Evolutionary conservation across 1,284 basidiomycete genomes (phyloP), one percentile per base, ranked within the genome.

Genomic region (Vanrija humicola): DNA sequence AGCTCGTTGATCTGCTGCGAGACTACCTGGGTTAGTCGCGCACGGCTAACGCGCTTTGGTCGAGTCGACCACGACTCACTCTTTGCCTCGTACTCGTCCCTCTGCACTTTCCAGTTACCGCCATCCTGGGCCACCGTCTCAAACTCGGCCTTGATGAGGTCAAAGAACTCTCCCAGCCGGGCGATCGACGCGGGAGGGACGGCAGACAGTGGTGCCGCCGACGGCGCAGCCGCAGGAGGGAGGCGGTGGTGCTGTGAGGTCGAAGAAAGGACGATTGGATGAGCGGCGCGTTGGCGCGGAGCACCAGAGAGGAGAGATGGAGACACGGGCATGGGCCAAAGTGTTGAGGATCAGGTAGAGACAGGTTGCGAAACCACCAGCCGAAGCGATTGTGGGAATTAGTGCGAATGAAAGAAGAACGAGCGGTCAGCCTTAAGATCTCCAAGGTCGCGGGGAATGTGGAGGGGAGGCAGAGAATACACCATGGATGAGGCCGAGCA

Each of bases 51-150:
- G 9, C 29, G 42, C 23, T 43, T 7, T 21, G 15, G 23, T 48
- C 46, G 10, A 10, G 18, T 6, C n/a, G 14, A 29, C 21, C 21
- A 23, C 21, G 25, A 75, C 83, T 58, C 64, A 92, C 92, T 82
- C 81, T 93, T 90, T 16, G 81, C 81, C 75, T 97, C 93, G 73
- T 87, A 89, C 60, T 97, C 93, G 68, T 96, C 93, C 54, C 90
- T 80, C 77, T 95, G 90, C 38, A 78, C 81, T 61, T 90, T 84
- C 68, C 89, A 80, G 26, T 83, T 70, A 19, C 77, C 79, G 49
- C 88, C 79, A 72, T 96, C 92, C 57, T 82, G 80, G 15, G 84
- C 80, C 57, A 94, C 79, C 50, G 80, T 79, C 57, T 96, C 93
- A 69, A 91, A 94, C 78, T 97, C 94, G 53, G 86, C 83, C 63